Evolutionary conservation across 305 asterid genomes (phyloP).

Genomic region (Plantago rigida): DNA sequence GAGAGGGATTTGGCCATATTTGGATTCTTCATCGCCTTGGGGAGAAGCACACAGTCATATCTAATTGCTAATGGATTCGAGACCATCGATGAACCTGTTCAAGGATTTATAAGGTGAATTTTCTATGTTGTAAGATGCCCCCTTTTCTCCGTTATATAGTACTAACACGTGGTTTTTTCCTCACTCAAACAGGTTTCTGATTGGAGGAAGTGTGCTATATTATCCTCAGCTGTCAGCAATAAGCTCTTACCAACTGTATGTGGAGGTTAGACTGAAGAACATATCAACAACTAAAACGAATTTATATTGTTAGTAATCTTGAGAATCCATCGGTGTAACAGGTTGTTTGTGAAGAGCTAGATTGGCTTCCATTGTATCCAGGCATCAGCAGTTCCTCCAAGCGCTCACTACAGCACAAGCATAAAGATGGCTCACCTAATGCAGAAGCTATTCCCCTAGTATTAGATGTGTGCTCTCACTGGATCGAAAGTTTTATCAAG

Average conservation of each 20-base stretch:
- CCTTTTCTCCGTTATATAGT: constrained; percentile 20
- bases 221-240: constrained; percentile 95
- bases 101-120: constrained; percentile 68
- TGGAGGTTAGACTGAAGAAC: constrained; percentile 75
- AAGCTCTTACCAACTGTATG: constrained; percentile 98
- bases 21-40: constrained; percentile 95
- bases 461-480: constrained; percentile 77
- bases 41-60: constrained; percentile 72
- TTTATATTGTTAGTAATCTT: constrained; percentile 26
- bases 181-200: constrained; percentile 58
- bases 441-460: constrained; percentile 67
- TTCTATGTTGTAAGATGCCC: constrained; percentile 25
- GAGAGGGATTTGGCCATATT: constrained; percentile 92
- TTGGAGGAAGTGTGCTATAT: constrained; percentile 87
- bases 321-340: constrained; percentile 32
- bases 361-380: constrained; percentile 96
- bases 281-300: constrained; percentile 19
- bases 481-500: constrained; percentile 89
- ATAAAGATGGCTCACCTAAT: constrained; percentile 54
- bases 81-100: constrained; percentile 56
- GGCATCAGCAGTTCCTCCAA: constrained; percentile 47
- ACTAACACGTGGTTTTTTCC: constrained; percentile 10
- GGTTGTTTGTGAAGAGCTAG: constrained; percentile 99
- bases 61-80: constrained; percentile 67
- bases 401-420: constrained; percentile 47